Evolutionary conservation across 2,329 filamentous ascomycete species (phyloP), one percentile per base, ranked within the genome.

Genomic region (Monosporascus sp.): DNA sequence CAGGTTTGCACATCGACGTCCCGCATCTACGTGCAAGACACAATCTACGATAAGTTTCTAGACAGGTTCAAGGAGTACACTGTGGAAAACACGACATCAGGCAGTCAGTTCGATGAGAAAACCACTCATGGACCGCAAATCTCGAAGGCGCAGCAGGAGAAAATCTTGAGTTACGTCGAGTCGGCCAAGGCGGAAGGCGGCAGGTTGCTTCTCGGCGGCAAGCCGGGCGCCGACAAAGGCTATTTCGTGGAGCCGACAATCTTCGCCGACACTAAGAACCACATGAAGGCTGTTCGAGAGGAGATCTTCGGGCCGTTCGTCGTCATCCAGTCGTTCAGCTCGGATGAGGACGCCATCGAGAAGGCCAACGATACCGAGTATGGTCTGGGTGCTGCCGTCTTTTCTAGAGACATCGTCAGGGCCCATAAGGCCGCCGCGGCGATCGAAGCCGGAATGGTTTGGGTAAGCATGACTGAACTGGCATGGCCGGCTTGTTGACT

Each of bases 81-180:
- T 51, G 76, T 78, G 56, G 72, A 75, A 22, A 80, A 81, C 38
- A 85, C 79, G 60, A 81, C 84, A 50, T 78, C 90, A 14, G 88
- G 88, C 51, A 81, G 90, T 63, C 87, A 86, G 0, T 91, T 89
- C 67, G 77, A 79, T 5, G 80, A 86, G 59, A 75, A 74, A 37
- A 89, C 87, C 0, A 88, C 86, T 73, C 88, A 91, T 64, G 88
- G 88, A 0, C 88, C 88, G 0, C 87, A 90, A 64, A 81, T 90
- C 46, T 87, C 85, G 5, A 86, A 86, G 66, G 70, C 76, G 9
- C 88, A 91, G 65, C 88, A 86, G 62, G 86, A 91, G 50, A 77
- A 83, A 40, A 79, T 93, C 3, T 74, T 91, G 28, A 78, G 77
- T 1, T 93, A 87, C 66, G 84, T 92, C 46, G 81, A 90, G 51